A percentile compares a stretch with the other conserved stretches of the same genome.
These are phyloP conservation scores for Acanthamoeba triangularis DNA, from an alignment of 208 protist genomes.

Conservation along the genomic window DNA sequence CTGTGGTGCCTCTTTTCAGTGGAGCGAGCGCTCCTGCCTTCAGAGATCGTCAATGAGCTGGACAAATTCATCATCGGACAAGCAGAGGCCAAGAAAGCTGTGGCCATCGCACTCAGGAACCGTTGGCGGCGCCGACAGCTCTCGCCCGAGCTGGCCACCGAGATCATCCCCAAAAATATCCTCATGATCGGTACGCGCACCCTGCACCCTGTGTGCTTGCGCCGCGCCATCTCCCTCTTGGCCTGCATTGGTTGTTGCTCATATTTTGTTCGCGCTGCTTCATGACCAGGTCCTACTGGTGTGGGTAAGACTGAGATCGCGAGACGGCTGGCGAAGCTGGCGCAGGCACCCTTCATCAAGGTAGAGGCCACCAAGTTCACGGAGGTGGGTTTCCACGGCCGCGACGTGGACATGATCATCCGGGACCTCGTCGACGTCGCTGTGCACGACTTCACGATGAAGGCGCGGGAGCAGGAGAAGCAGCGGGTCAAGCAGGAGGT, in stretches of 20 bases:
- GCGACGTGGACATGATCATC: constrained; percentile 98
- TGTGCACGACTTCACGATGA: constrained; percentile 92
- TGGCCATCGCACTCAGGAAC: constrained; percentile 96
- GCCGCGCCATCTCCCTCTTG: too few relatives aligned
- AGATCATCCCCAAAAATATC: constrained; percentile 91
- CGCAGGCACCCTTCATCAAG: constrained; percentile 98
- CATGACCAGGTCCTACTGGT: constrained; percentile 87
- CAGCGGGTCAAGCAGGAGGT: constrained; percentile 94
- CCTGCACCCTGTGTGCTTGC: too few relatives aligned
- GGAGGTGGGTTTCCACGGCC: constrained; percentile 94
- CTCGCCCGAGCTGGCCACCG: constrained; percentile 56
- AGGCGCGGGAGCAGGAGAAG: constrained; percentile 86
- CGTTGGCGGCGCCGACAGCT: constrained; percentile 80
- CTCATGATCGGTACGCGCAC: constrained; percentile 87
- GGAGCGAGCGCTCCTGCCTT: constrained; percentile 90
- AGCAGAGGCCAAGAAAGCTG: constrained; percentile 96
- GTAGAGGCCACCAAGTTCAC: constrained; percentile 99
- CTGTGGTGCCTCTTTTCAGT: background rate
- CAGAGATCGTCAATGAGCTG: constrained; percentile 95
- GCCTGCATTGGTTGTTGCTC: background rate
- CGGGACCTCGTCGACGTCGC: constrained; percentile 97
- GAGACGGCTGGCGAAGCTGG: constrained; percentile 97
- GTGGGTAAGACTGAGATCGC: constrained; percentile 96
- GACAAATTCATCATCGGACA: constrained; percentile 98
- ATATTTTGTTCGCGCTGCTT: background rate